These are phyloP conservation scores for Aquilaria yunnanensis DNA, from an alignment of 345 rosid genomes.

Conservation along the genomic window DNA sequence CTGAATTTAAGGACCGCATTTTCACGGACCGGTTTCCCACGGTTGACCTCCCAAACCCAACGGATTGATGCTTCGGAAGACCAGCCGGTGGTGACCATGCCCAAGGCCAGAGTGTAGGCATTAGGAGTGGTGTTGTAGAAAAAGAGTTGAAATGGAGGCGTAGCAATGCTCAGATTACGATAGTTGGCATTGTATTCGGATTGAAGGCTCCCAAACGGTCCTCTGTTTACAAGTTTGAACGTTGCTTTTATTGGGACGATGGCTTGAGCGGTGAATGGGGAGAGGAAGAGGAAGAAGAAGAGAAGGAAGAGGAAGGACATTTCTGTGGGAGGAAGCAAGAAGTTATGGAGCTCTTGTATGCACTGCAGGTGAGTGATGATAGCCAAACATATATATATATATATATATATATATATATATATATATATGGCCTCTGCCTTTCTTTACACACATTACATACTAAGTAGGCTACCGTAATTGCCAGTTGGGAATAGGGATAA, in stretches of 20 bases:
- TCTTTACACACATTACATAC: no score
- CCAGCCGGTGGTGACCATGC: slow-evolving; percentile 10
- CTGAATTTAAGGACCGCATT: slow-evolving; percentile 26
- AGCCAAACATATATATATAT: no score
- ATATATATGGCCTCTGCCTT: no score
- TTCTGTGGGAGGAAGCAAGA: not conserved
- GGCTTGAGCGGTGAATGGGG: slow-evolving; percentile 1
- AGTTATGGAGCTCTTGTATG: no score
- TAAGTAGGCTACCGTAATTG: no score
- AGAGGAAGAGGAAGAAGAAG: not conserved
- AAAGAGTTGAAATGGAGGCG: slow-evolving; percentile 24
- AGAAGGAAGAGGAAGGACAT: slow-evolving; percentile 4
- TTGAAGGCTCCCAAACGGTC: slow-evolving; percentile 13
- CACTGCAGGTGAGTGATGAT: no score
- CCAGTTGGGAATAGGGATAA: no score
- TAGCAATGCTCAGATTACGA: not conserved
- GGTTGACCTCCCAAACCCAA: slow-evolving; percentile 36
- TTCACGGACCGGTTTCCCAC: slow-evolving; percentile 21
- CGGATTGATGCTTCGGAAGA: slow-evolving; percentile 10
- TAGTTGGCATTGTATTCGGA: slow-evolving; percentile 19
- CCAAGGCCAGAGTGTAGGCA: slow-evolving; percentile 18
- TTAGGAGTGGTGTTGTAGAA: slow-evolving; percentile 26
- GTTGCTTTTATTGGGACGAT: slow-evolving; percentile 9
- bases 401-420: no score
- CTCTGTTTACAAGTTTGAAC: slow-evolving; percentile 16